Evolutionary conservation across 2,329 filamentous ascomycete genomes (phyloP).

Genomic region (Xylariaceae sp.): DNA sequence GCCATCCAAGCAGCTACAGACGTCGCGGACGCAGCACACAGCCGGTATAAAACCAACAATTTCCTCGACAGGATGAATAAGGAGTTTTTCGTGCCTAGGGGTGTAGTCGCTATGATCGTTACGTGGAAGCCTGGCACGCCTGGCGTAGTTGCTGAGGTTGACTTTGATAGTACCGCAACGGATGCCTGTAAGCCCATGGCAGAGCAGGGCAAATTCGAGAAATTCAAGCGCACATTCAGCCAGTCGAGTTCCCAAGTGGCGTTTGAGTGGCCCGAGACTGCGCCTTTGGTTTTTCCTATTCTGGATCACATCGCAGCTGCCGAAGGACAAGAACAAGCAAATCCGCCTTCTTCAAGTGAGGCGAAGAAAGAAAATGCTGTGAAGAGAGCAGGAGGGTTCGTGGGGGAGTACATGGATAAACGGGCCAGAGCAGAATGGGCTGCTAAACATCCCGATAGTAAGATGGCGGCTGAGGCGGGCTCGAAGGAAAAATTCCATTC

Average conservation of each 20-base stretch:
- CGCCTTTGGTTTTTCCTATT: slow-evolving; percentile 46
- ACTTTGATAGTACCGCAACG: background rate
- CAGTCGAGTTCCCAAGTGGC: slow-evolving; percentile 34
- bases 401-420: slow-evolving; percentile 47
- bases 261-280: slow-evolving; percentile 42
- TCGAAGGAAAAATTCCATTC: slow-evolving; percentile 16
- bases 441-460: slow-evolving; percentile 30
- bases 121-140: slow-evolving; percentile 3
- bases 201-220: background rate
- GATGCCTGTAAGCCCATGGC: background rate
- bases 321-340: background rate
- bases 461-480: slow-evolving; percentile 19
- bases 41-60: slow-evolving; percentile 4
- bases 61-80: slow-evolving; percentile 4
- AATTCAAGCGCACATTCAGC: slow-evolving; percentile 28
- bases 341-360: background rate
- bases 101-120: slow-evolving; percentile 3
- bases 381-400: slow-evolving; percentile 31
- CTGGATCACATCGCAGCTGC: slow-evolving; percentile 30
- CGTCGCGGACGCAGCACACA: background rate
- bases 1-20: background rate
- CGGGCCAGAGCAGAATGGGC: slow-evolving; percentile 40
- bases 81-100: slow-evolving; percentile 20
- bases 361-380: slow-evolving; percentile 21
- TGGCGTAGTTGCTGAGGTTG: slow-evolving; percentile 2